Conservation (phyloP, 2,329 filamentous ascomycete genomes). For the Pyrenochaeta sp. region DNA sequence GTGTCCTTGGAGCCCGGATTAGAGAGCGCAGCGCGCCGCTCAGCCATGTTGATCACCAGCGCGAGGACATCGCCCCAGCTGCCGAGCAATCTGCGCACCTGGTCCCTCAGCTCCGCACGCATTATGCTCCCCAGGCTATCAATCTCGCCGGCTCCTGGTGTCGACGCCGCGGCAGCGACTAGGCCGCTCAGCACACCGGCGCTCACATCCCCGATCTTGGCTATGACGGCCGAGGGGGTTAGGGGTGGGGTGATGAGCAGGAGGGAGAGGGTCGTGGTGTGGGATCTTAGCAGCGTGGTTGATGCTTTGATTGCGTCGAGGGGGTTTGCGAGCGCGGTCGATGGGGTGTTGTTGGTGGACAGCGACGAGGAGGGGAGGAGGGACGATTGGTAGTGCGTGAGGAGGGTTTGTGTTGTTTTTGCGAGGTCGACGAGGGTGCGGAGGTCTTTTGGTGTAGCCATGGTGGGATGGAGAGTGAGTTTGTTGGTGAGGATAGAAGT, state of each 20-base stretch:
- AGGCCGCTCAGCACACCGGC: conserved; percentile 76
- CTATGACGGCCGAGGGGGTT: conserved; percentile 75
- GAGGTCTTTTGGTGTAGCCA: conserved; percentile 36
- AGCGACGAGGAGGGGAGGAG: conserved; percentile 30
- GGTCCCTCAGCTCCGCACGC: conserved; percentile 67
- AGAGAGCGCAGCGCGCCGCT: conserved; percentile 50
- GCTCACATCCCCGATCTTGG: conserved; percentile 75
- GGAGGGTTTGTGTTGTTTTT: conserved; percentile 45
- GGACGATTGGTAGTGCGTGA: conserved; percentile 46
- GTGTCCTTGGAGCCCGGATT: conserved; percentile 4
- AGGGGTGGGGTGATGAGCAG: conserved; percentile 88
- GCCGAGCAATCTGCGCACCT: conserved; percentile 66
- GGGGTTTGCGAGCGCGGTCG: conserved; percentile 48
- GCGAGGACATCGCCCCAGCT: conserved; percentile 69
- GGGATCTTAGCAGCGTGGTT: conserved; percentile 76
- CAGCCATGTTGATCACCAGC: conserved; percentile 67
- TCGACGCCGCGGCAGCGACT: conserved; percentile 61
- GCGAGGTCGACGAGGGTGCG: conserved; percentile 42
- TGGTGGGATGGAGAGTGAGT: conserved; percentile 7
- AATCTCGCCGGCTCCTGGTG: conserved; percentile 18
- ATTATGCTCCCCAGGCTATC: conserved; percentile 55
- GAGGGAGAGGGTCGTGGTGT: conserved; percentile 86
- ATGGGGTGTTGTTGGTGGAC: conserved; percentile 14
- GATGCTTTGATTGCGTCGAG: conserved; percentile 76
- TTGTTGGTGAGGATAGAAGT: background rate